A percentile compares a stretch with the other conserved stretches of the same genome.
These are phyloP conservation scores for Actinidia arguta DNA, from an alignment of 179 eudicot species.

Conservation along the genomic window DNA sequence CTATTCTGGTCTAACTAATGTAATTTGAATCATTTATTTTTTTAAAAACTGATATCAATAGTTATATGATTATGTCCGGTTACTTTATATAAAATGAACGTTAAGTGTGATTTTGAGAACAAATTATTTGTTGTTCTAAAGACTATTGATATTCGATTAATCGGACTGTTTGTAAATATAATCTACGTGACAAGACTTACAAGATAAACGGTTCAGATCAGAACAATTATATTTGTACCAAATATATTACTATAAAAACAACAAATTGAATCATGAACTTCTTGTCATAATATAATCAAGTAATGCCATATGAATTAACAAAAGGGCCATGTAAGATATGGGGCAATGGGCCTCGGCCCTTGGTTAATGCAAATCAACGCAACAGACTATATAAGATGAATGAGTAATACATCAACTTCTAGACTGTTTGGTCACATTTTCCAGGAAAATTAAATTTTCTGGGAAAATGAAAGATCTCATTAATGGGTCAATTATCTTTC, in stretches of 20 bases:
- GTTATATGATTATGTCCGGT: no score
- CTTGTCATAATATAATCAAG: background rate
- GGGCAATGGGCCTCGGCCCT: background rate
- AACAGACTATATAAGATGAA: background rate
- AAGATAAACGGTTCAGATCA: no score
- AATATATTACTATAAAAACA: background rate
- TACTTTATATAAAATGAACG: no score
- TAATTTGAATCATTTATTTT: no score
- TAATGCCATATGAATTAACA: background rate
- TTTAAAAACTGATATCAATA: no score
- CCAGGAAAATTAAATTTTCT: background rate
- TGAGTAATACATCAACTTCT: background rate
- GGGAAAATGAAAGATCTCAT: slow-evolving; percentile 18
- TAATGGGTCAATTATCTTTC: slow-evolving; percentile 13
- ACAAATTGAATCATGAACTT: background rate
- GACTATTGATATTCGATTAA: no score
- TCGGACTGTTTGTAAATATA: no score
- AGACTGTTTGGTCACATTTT: background rate
- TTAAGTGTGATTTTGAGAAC: no score
- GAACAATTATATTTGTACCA: no score
- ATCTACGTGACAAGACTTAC: no score
- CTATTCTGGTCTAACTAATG: no score
- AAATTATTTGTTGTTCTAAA: no score
- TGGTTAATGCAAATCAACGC: background rate
- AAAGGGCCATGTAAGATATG: background rate